Base-by-base conservation (phyloP, 1,284 basidiomycete species). In the Sanguinoderma infundibulare region DNA sequence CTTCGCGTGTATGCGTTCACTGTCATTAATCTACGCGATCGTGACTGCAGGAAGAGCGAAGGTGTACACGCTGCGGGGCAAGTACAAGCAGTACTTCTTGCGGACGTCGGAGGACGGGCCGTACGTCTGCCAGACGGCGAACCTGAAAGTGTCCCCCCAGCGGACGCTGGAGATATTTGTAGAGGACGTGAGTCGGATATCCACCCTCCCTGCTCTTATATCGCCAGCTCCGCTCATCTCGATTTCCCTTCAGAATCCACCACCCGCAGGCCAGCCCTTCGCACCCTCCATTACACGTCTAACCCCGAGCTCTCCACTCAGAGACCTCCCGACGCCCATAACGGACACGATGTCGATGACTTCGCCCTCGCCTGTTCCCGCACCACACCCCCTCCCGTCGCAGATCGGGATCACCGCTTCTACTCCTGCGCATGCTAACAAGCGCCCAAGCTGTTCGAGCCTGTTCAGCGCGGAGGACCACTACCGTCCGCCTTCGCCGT, bases 21-120 rank as follows among this genome's bases (percentile, higher is more conserved):
- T 46, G 6, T n/a, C n/a, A n/a, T n/a, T n/a, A n/a, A n/a, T n/a
- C n/a, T n/a, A 46, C 24, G 24, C 9, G 24, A 28, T 24, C 6
- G 22, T 4, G 22, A 28, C 5, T 17, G n/a, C 49, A 51, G 53
- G 39, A 12, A 4, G 53, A 10, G 90, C 89, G 20, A 89, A 83
- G 70, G 84, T 87, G 32, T 90, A 83, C 65, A 84, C 84, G 5
- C 77, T 86, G 73, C 84, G 91, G 9, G 89, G 88, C 35, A 84
- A 83, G 71, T 92, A 86, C 71, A 81, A 85, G 51, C 90, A 92
- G 66, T 81, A 84, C 57, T 87, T 92, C 69, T 77, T 92, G 66
- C 83, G 87, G 28, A 79, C 91, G 28, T 79, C 83, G 6, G 75
- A 77, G 28, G 80, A 84, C 17, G 73, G 69, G 9, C 70, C 66